Percentiles rank a stretch among this genome's conserved stretches.
These are phyloP conservation scores for Asparagopsis taxiformis DNA, from an alignment of 31 red algal genomes.

Conservation along the genomic window DNA sequence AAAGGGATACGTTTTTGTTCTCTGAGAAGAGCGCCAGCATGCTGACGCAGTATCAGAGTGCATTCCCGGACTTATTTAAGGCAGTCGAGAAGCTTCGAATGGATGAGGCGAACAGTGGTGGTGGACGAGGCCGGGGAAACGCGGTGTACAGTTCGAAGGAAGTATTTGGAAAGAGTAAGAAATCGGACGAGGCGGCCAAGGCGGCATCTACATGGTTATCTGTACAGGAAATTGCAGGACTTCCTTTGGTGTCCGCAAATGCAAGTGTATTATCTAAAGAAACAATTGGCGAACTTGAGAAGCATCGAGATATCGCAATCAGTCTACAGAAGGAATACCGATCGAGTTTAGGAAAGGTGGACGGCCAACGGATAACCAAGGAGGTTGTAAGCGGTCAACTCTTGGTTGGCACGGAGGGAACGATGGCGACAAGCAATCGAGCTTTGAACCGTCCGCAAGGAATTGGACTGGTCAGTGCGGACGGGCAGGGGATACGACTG, in stretches of 20 bases:
- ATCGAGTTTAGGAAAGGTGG: slow-evolving; percentile 1
- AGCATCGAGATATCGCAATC: slow-evolving; percentile 34
- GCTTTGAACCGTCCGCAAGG: neutral
- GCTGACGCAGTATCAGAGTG: slow-evolving; percentile 27
- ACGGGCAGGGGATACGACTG: slow-evolving; percentile 39
- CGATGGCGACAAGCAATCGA: neutral
- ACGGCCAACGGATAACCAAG: neutral
- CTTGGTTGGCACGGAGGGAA: slow-evolving; percentile 45
- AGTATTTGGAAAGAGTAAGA: slow-evolving; percentile 15
- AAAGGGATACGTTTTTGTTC: slow-evolving; percentile 41
- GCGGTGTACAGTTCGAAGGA: slow-evolving; percentile 38
- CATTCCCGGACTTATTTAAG: slow-evolving; percentile 65
- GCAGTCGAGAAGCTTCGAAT: slow-evolving; percentile 20
- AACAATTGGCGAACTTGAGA: slow-evolving; percentile 44
- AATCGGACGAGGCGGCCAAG: slow-evolving; percentile 27
- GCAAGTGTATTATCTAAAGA: slow-evolving; percentile 27
- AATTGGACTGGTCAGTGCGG: slow-evolving; percentile 20
- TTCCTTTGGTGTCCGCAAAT: slow-evolving; percentile 44
- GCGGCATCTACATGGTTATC: slow-evolving; percentile 56
- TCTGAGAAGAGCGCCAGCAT: slow-evolving; percentile 45
- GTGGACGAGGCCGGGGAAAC: slow-evolving; percentile 9
- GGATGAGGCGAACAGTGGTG: slow-evolving; percentile 5
- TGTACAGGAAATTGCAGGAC: slow-evolving; percentile 59
- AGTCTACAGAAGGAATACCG: slow-evolving; percentile 38
- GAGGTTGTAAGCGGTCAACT: slow-evolving; percentile 23